These are phyloP conservation scores for Cairneyella variabilis DNA, from an alignment of 495 filamentous ascomycete species.

Conservation along the genomic window DNA sequence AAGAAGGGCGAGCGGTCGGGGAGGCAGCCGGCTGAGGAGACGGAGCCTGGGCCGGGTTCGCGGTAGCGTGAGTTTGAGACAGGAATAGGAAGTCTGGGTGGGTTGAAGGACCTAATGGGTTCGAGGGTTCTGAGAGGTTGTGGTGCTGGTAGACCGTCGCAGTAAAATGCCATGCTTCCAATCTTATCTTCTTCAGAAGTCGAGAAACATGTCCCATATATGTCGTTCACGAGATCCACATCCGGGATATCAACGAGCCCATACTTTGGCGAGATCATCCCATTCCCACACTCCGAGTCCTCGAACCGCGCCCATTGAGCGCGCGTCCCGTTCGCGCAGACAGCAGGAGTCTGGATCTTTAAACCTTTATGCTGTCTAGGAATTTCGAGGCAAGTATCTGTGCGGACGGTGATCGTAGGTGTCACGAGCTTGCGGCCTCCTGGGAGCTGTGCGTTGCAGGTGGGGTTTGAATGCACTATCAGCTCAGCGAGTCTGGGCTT, in stretches of 20 bases:
- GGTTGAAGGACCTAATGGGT: too few species aligned
- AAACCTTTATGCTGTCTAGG: not conserved
- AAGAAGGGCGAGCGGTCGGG: too few species aligned
- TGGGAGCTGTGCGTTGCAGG: too few species aligned
- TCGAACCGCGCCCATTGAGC: slow-evolving; percentile 1
- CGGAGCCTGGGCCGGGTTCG: too few species aligned
- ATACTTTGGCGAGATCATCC: not conserved
- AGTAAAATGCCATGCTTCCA: not conserved
- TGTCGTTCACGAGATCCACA: not conserved
- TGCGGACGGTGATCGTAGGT: not conserved
- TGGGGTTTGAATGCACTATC: not conserved
- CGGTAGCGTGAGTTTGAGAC: too few species aligned
- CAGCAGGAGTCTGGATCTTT: not conserved
- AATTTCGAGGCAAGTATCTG: not conserved
- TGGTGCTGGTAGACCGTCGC: not conserved
- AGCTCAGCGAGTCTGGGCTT: not conserved
- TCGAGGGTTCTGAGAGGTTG: too few species aligned
- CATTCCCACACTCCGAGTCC: not conserved
- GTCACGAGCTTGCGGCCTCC: not conserved
- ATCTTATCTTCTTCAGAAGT: not conserved
- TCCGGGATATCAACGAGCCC: not conserved
- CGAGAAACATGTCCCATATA: too few species aligned
- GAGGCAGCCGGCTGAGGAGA: too few species aligned
- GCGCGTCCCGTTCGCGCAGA: not conserved
- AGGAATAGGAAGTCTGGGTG: too few species aligned